Conservation (phyloP, 495 filamentous ascomycete species). For the Penicillium diatomitis region DNA sequence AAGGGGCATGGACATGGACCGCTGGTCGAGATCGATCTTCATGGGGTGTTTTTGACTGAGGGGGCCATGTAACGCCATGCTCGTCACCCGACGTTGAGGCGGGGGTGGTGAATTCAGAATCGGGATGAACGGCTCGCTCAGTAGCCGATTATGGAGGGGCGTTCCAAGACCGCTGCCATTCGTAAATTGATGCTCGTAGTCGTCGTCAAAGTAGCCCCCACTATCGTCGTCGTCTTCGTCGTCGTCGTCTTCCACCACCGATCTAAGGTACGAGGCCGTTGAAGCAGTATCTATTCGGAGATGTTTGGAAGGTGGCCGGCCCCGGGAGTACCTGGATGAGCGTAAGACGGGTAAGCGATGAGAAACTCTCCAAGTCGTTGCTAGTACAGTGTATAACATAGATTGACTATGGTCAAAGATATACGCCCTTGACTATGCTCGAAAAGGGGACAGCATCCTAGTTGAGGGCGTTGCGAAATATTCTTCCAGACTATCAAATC, state of each 20-base stretch:
- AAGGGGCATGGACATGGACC: conserved; percentile 20
- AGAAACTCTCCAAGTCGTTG: conserved; percentile 18
- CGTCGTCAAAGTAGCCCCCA: conserved; percentile 23
- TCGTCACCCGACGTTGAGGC: conserved; percentile 29
- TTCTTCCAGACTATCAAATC: too few relatives aligned
- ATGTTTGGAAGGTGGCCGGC: conserved; percentile 20
- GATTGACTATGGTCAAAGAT: conserved; percentile 12
- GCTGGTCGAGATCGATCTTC: conserved; percentile 26
- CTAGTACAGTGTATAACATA: conserved; percentile 14
- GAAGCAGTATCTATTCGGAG: conserved; percentile 32
- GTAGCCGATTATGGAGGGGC: conserved; percentile 35
- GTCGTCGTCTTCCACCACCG: conserved; percentile 22
- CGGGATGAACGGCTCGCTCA: conserved; percentile 41
- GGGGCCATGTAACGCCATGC: conserved; percentile 37
- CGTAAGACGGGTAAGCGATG: conserved; percentile 18
- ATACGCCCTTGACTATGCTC: neutral
- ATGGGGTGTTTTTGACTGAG: conserved; percentile 31
- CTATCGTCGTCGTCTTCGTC: conserved; percentile 22
- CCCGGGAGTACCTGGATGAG: conserved; percentile 31
- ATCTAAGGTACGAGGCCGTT: conserved; percentile 13
- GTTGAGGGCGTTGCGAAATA: too few relatives aligned
- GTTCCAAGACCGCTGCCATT: conserved; percentile 29
- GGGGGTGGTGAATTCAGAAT: conserved; percentile 31
- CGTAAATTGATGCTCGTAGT: conserved; percentile 30
- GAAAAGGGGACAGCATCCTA: too few relatives aligned